Conservation (phyloP, 2,329 filamentous ascomycete species). For the Clonostachys rosea region DNA sequence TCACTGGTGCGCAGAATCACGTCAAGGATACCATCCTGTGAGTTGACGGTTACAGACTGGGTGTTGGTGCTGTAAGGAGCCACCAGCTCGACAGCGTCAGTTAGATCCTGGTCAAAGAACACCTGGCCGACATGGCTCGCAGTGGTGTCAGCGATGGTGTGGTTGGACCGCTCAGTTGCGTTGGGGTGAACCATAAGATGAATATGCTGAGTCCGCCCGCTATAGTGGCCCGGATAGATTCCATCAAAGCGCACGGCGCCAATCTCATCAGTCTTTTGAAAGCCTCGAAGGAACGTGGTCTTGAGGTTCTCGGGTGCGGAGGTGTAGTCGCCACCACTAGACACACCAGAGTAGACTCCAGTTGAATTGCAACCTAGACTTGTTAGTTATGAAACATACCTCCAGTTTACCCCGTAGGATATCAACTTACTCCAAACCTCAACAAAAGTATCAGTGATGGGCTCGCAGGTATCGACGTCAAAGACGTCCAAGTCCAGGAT, state of each 20-base stretch:
- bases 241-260: conserved; percentile 36
- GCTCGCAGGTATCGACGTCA: conserved; percentile 31
- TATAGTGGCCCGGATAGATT: conserved; percentile 38
- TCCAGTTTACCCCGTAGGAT: no score
- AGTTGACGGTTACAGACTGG: conserved; percentile 27
- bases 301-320: conserved; percentile 13
- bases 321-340: conserved; percentile 16
- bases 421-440: conserved; percentile 27
- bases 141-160: conserved; percentile 23
- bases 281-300: conserved; percentile 23
- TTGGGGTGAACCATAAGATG: conserved; percentile 34
- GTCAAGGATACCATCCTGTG: conserved; percentile 41
- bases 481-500: conserved; percentile 36
- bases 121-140: conserved; percentile 60
- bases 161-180: conserved; percentile 21
- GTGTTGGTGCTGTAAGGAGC: no score
- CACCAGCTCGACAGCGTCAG: conserved; percentile 43
- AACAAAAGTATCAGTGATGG: conserved; percentile 27
- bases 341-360: conserved; percentile 35
- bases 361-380: conserved; percentile 30
- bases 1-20: conserved; percentile 40
- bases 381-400: no score
- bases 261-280: conserved; percentile 32
- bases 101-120: conserved; percentile 57
- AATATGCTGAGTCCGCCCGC: conserved; percentile 38